phyloP scores from a whole-genome alignment of 2,329 filamentous ascomycete species.

The Arthrobotrys entomopaga region DNA sequence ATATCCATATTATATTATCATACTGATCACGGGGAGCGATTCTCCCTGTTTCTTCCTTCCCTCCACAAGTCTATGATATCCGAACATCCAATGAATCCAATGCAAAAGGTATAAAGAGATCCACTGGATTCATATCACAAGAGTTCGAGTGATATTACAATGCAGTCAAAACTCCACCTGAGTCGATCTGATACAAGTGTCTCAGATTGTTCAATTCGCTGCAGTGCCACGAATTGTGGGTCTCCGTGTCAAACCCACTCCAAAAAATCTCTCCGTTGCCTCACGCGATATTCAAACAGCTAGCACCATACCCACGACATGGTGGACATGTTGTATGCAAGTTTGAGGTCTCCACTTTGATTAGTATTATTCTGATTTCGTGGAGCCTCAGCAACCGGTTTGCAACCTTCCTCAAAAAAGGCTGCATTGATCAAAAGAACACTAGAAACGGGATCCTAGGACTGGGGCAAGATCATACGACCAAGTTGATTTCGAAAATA shows the following conservation, averaged over 20 bases:
- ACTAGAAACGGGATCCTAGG: no score
- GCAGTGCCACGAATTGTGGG: slow-evolving; percentile 15
- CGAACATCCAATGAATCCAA: slow-evolving; percentile 7
- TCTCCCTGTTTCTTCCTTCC: neutral
- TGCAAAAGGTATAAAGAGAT: slow-evolving; percentile 23
- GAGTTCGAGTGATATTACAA: neutral
- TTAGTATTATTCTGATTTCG: no score
- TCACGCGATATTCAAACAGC: slow-evolving; percentile 17
- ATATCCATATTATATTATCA: neutral
- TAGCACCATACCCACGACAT: neutral
- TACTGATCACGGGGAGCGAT: slow-evolving; percentile 36
- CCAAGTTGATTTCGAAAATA: no score
- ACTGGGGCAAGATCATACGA: no score
- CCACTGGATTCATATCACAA: neutral
- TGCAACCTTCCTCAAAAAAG: no score
- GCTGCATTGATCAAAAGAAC: no score
- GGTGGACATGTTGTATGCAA: no score
- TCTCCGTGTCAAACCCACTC: slow-evolving; percentile 24
- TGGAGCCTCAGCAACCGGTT: no score
- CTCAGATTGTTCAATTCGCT: slow-evolving; percentile 39
- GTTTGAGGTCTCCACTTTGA: no score
- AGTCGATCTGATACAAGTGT: slow-evolving; percentile 42
- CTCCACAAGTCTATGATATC: neutral
- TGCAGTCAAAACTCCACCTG: slow-evolving; percentile 25
- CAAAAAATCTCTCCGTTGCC: slow-evolving; percentile 24